Percentiles rank a stretch among this genome's conserved stretches.
Evolutionary conservation across 768 basidiomycete genomes (phyloP).

Genomic region (Suillus subluteus): DNA sequence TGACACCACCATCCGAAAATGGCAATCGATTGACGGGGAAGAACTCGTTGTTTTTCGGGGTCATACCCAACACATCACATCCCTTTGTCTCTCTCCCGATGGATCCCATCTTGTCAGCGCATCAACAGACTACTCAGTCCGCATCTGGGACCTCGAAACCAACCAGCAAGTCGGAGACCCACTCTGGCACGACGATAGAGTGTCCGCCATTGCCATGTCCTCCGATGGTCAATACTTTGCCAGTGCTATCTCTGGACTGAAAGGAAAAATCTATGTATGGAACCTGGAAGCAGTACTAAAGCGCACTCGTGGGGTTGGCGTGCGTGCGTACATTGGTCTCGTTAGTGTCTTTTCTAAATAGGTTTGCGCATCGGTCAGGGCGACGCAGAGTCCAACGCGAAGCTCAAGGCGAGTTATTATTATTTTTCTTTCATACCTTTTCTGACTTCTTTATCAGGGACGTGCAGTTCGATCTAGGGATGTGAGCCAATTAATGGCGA

Average conservation of each 20-base stretch:
- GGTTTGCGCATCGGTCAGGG: background rate
- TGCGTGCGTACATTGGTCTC: background rate
- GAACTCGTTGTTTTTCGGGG: background rate
- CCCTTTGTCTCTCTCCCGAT: background rate
- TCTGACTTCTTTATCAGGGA: background rate
- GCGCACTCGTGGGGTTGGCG: background rate
- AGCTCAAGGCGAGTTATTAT: background rate
- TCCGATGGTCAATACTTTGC: slow-evolving; percentile 80
- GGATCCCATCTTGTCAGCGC: slow-evolving; percentile 1
- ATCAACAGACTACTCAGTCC: background rate
- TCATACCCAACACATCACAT: background rate
- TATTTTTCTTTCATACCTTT: background rate
- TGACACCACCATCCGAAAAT: background rate
- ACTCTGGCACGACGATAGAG: slow-evolving; percentile 78
- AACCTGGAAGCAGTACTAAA: slow-evolving; percentile 48
- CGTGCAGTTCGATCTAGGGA: background rate
- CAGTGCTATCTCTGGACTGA: slow-evolving; percentile 66
- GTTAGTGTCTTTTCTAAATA: background rate
- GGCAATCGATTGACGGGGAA: background rate
- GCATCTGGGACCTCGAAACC: slow-evolving; percentile 2
- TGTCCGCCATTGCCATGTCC: slow-evolving; percentile 77
- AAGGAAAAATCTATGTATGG: slow-evolving; percentile 80
- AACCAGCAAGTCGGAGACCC: slow-evolving; percentile 31
- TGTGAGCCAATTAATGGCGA: background rate
- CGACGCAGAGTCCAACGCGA: background rate